Conservation (phyloP, 2,329 filamentous ascomycete species). For the Rhinocladiella similis region DNA sequence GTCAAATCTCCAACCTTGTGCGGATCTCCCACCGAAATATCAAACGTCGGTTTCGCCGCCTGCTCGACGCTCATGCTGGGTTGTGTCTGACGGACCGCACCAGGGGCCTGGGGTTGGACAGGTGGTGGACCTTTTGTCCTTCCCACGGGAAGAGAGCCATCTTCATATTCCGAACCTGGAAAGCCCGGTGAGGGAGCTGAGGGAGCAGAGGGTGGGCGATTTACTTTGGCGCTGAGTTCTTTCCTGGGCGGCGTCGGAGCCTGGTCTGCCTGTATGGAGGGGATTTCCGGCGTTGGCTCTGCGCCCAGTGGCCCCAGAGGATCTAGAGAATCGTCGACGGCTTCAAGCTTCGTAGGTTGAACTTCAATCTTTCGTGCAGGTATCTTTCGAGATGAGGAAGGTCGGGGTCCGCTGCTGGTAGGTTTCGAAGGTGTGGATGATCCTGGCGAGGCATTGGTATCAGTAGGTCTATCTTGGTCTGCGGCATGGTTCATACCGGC, state of each 20-base stretch:
- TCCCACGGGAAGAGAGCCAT: constrained; percentile 61
- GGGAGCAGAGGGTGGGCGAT: constrained; percentile 34
- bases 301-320: constrained; percentile 61
- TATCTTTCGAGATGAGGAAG: constrained; percentile 51
- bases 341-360: constrained; percentile 63
- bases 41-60: constrained; percentile 86
- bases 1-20: constrained; percentile 97
- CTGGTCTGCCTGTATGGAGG: constrained; percentile 48
- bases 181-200: constrained; percentile 52
- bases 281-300: constrained; percentile 30
- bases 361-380: constrained; percentile 58
- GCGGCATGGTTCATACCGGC: constrained; percentile 13
- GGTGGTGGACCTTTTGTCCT: constrained; percentile 64
- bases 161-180: constrained; percentile 71
- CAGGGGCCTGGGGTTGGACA: constrained; percentile 53
- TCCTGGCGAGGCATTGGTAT: constrained; percentile 14
- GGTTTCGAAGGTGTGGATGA: constrained; percentile 30
- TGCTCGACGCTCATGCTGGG: constrained; percentile 91
- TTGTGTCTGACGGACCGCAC: constrained; percentile 54
- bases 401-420: constrained; percentile 46
- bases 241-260: constrained; percentile 62
- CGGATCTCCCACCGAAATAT: constrained; percentile 90
- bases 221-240: constrained; percentile 47
- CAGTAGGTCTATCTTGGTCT: constrained; percentile 10
- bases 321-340: constrained; percentile 62